Percentiles rank a stretch among this genome's conserved stretches.
Conservation (phyloP, 768 basidiomycete genomes). For the Macrolepiota fuliginosa region DNA sequence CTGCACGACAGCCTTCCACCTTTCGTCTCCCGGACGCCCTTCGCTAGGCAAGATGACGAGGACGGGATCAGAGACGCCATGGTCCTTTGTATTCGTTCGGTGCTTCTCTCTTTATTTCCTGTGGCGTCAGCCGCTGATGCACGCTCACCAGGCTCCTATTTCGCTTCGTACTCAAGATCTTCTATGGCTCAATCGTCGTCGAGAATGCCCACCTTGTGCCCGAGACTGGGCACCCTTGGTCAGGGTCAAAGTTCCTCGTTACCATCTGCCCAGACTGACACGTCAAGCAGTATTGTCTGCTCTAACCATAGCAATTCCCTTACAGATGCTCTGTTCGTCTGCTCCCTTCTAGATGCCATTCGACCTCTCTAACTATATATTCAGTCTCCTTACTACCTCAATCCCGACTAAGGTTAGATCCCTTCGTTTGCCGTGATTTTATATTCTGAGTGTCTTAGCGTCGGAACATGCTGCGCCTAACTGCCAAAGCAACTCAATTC, state of each 20-base stretch:
- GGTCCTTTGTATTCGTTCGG: slow-evolving; percentile 65
- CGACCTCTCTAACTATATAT: background rate
- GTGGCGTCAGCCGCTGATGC: background rate
- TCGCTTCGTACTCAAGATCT: slow-evolving; percentile 84
- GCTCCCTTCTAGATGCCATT: background rate
- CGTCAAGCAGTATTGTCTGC: slow-evolving; percentile 64
- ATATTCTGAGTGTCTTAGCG: slow-evolving; percentile 36
- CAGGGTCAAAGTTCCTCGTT: slow-evolving; percentile 15
- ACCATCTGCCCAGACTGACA: slow-evolving; percentile 3
- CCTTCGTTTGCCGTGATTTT: background rate
- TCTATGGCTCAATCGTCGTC: slow-evolving; percentile 86
- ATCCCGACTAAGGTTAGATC: slow-evolving; percentile 62
- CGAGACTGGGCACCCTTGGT: slow-evolving; percentile 74
- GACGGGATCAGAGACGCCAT: slow-evolving; percentile 35
- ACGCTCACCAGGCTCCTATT: slow-evolving; percentile 53
- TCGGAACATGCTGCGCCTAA: slow-evolving; percentile 79
- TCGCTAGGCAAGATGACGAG: slow-evolving; percentile 10
- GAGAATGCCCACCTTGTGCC: slow-evolving; percentile 76
- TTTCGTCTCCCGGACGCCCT: background rate
- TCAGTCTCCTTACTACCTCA: slow-evolving; percentile 69
- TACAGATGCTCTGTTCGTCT: slow-evolving; percentile 78
- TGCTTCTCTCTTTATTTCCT: slow-evolving; percentile 20
- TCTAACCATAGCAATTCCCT: slow-evolving; percentile 87
- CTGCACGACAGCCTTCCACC: background rate
- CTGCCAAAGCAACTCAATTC: slow-evolving; percentile 87